Conservation (phyloP, 306 rosid species). For the Begonia peltatifolia region DNA sequence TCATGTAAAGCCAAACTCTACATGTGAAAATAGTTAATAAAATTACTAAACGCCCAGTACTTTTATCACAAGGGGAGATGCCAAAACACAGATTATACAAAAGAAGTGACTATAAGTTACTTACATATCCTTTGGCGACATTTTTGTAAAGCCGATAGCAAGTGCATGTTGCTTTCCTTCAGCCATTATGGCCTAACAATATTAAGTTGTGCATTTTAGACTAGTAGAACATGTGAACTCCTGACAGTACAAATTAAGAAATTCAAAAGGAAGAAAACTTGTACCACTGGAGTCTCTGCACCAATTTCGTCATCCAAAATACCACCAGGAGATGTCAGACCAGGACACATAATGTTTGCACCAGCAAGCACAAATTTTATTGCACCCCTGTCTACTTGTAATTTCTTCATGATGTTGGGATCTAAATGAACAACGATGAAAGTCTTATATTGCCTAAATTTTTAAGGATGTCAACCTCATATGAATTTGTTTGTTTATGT, state of each 20-base stretch:
- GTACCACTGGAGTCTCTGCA: slow-evolving; percentile 90
- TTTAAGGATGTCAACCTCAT: no score
- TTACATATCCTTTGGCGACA: slow-evolving; percentile 96
- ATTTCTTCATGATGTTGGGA: slow-evolving; percentile 85
- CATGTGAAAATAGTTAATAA: no score
- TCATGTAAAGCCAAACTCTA: no score
- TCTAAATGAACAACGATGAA: slow-evolving; percentile 26
- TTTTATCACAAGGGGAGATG: no score
- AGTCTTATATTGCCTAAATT: neutral
- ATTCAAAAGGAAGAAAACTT: slow-evolving; percentile 1
- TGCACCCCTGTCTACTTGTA: slow-evolving; percentile 93
- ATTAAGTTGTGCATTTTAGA: slow-evolving; percentile 17
- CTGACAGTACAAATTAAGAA: neutral
- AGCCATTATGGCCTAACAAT: slow-evolving; percentile 90
- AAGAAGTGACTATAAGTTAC: slow-evolving; percentile 8
- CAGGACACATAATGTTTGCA: slow-evolving; percentile 99
- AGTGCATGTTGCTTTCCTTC: slow-evolving; percentile 98
- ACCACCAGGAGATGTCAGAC: slow-evolving; percentile 96
- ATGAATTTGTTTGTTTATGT: no score
- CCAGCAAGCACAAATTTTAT: slow-evolving; percentile 89
- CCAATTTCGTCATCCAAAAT: slow-evolving; percentile 73
- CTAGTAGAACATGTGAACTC: neutral
- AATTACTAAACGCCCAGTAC: no score
- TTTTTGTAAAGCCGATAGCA: slow-evolving; percentile 96
- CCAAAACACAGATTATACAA: no score